Evolutionary conservation across 805 yeast species (phyloP), one percentile per base, ranked within the genome.

Genomic region (Wickerhamiella allomyrinae): DNA sequence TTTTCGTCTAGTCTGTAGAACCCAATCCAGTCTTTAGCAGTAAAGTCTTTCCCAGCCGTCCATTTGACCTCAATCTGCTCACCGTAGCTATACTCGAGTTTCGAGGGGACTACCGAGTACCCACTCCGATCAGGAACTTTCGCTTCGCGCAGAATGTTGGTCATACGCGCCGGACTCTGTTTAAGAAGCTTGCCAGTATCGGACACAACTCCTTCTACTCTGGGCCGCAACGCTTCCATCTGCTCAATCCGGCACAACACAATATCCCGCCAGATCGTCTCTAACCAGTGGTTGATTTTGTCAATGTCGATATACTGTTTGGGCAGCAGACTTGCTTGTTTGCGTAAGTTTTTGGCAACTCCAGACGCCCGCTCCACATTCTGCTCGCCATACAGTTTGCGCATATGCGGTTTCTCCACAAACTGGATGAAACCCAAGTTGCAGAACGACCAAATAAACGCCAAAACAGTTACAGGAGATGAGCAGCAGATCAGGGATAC

Each of bases 321-420:
- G 31, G 31, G 31, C 23, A 52, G 49, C 7, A 35, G 24, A 34
- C 37, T 44, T 7, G 47, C 56, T 13, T 14, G 39, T 31, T 47
- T 51, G 35, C 42, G 42, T n/a, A 65, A 47, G 29, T 65, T 57
- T 46, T 59, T 61, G 21, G 60, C 51, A n/a, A 65, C 58, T 7
- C 69, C 69, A 21, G 74, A 67, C 27, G 70, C 69, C 48, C 77
- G 64, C 13, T 25, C 29, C 24, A 39, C 37, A 39, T 71, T 56
- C 42, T 65, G 67, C 47, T 74, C 76, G 20, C 93, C 93, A 54
- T 82, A 82, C 3, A 82, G 66, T 54, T 74, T 76, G 44, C 74
- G 70, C 81, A 82, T 78, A 54, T 82, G 93, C 24, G 80, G 76
- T 52, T 74, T 76, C 54, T 82, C 94, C 46, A 82, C 77, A 54